Base-by-base conservation (phyloP, 352 stramenopile genomes). In the Blastocystis hominis region DNA sequence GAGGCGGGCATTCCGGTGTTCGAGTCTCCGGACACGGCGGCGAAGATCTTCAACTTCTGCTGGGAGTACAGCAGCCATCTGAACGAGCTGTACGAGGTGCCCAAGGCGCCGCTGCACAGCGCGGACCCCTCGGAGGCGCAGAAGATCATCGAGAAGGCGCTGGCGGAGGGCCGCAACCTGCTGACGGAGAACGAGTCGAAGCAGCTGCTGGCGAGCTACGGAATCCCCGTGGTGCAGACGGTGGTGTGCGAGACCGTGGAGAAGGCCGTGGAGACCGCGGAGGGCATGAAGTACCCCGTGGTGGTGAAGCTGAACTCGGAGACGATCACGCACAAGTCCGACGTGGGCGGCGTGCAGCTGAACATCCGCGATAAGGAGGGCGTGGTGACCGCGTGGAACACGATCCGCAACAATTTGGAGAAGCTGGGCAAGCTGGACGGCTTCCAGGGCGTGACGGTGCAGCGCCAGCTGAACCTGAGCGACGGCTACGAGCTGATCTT, bases 1-100 rank as follows among this genome's bases (percentile, higher is more conserved):
- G 77, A 86, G 47, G 88, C 89, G 24, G 89, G 89, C 13, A 90
- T 91, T 44, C 88, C 88, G 2, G 89, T 88, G n/a, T 90, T 89
- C 56, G 77, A 89, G 30, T 90, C 88, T 42, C 89, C 89, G 42
- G 89, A 91, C 75, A 69, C 55, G 40, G 89, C 89, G 30, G 63
- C 63, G 2, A 84, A 84, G 70, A 87, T 84, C 46, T 84, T 84
- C 72, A 84, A 84, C 59, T 84, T 70, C 46, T 70, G 54, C 30
- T 84, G 72, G 72, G 72, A 77, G 59, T 84, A 84, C 59, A 47
- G 20, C 20, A 47, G 36, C 59, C 70, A 84, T 34, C n/a, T 70
- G 54, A 46, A 84, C 17, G 2, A 47, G 54, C 44, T 79, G 47
- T 79, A 79, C 24, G 69, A 79, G n/a, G 69, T 50, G 47, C 69